Conservation (phyloP, 805 yeast species). For the Kodamaea fukazawae region DNA sequence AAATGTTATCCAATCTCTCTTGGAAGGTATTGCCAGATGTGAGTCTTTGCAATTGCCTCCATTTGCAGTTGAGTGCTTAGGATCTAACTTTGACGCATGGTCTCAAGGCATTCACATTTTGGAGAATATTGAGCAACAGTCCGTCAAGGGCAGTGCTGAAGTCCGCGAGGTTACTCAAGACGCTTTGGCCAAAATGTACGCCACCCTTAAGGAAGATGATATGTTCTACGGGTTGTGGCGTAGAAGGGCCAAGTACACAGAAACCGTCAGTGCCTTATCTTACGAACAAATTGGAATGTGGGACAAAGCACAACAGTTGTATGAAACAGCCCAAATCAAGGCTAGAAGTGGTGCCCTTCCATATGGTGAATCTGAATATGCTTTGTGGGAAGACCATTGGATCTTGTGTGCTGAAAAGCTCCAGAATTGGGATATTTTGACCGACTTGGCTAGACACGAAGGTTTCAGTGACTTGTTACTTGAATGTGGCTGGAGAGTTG, state of each 20-base stretch:
- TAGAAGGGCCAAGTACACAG: slow-evolving; percentile 89
- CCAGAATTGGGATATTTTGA: slow-evolving; percentile 96
- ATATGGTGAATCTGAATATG: slow-evolving; percentile 90
- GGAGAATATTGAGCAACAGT: slow-evolving; percentile 61
- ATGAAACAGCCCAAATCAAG: slow-evolving; percentile 94
- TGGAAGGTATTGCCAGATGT: slow-evolving; percentile 80
- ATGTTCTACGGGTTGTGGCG: slow-evolving; percentile 98
- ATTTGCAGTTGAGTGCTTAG: slow-evolving; percentile 84
- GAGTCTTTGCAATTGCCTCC: slow-evolving; percentile 84
- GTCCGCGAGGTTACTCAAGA: slow-evolving; percentile 85
- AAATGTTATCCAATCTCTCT: slow-evolving; percentile 78
- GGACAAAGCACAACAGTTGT: slow-evolving; percentile 90
- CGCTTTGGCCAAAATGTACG: slow-evolving; percentile 85
- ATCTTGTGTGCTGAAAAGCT: slow-evolving; percentile 93
- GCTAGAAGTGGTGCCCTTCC: slow-evolving; percentile 95
- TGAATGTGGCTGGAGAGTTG: slow-evolving; percentile 99
- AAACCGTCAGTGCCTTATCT: slow-evolving; percentile 88
- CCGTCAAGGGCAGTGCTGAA: slow-evolving; percentile 64
- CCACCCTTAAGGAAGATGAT: slow-evolving; percentile 87
- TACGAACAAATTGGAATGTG: slow-evolving; percentile 94
- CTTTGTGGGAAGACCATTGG: slow-evolving; percentile 99
- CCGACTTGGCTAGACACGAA: slow-evolving; percentile 96
- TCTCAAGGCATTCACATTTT: slow-evolving; percentile 80
- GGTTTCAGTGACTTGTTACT: slow-evolving; percentile 90
- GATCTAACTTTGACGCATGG: slow-evolving; percentile 87